Evolutionary conservation across 495 filamentous ascomycete species (phyloP).

Genomic region (Tuber aestivum): DNA sequence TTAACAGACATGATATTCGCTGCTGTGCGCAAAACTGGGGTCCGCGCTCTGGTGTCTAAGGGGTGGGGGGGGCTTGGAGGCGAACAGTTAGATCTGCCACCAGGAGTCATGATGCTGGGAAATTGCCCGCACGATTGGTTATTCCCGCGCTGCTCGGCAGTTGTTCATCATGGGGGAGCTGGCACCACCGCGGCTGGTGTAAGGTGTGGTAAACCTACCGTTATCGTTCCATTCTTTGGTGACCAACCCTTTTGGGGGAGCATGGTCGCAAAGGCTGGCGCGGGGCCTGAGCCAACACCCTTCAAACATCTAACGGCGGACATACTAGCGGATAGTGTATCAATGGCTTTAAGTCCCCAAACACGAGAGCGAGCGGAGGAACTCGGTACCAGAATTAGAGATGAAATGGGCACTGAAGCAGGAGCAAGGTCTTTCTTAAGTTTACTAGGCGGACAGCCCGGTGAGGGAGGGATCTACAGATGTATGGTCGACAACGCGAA

Average conservation of each 20-base stretch:
- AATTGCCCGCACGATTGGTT: constrained; percentile 69
- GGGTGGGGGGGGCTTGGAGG: constrained; percentile 62
- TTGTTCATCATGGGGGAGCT: constrained; percentile 62
- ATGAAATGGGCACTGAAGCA: constrained; percentile 66
- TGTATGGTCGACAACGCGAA: constrained; percentile 60
- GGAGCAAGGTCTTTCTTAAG: constrained; percentile 66
- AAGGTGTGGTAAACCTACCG: constrained; percentile 59
- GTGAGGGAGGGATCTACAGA: constrained; percentile 46
- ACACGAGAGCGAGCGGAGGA: constrained; percentile 52
- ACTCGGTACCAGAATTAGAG: constrained; percentile 49
- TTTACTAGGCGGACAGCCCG: constrained; percentile 60
- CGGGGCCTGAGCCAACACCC: constrained; percentile 59
- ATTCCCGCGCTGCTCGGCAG: constrained; percentile 57
- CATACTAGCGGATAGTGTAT: constrained; percentile 62
- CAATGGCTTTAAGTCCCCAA: constrained; percentile 54
- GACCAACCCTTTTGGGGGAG: constrained; percentile 82
- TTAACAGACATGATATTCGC: constrained; percentile 62
- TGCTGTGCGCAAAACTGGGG: constrained; percentile 53
- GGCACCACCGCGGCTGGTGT: constrained; percentile 62
- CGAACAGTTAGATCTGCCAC: constrained; percentile 41
- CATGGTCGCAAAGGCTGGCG: constrained; percentile 61
- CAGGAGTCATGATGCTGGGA: constrained; percentile 53
- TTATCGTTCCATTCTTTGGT: constrained; percentile 64
- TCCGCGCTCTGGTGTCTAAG: constrained; percentile 59
- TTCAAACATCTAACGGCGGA: constrained; percentile 62